Evolutionary conservation across 2,329 filamentous ascomycete species (phyloP).

Genomic region (Gyromitra esculenta): DNA sequence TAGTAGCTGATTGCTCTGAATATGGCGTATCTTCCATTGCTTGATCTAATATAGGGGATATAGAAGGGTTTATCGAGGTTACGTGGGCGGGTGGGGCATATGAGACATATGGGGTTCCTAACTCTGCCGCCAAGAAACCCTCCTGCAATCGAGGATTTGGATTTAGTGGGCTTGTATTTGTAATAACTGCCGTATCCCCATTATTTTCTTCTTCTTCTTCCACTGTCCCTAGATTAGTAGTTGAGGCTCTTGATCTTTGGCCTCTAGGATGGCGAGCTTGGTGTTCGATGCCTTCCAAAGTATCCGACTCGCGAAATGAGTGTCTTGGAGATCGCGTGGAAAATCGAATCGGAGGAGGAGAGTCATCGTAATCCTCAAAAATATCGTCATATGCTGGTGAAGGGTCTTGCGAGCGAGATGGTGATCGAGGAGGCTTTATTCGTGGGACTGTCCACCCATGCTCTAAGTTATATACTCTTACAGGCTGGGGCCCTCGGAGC

Average conservation of each 20-base stretch:
- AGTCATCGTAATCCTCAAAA: neutral
- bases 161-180: neutral
- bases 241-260: neutral
- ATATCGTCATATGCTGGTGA: neutral
- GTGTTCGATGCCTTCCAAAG: neutral
- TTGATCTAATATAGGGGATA: neutral
- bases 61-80: neutral
- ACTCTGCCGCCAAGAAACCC: neutral
- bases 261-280: neutral
- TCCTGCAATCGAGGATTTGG: neutral
- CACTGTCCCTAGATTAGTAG: neutral
- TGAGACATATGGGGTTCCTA: neutral
- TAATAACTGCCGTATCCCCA: no score
- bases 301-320: neutral
- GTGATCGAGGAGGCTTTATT: neutral
- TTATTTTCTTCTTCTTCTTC: slow-evolving; percentile 13
- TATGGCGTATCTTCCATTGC: neutral
- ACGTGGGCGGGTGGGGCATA: neutral
- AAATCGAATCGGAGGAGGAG: neutral
- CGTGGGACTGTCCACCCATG: slow-evolving; percentile 22
- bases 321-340: neutral
- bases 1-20: neutral
- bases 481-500: slow-evolving; percentile 29
- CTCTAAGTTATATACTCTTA: slow-evolving; percentile 23
- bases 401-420: neutral